These are phyloP conservation scores for Orobanche coerulescens DNA, from an alignment of 257 asterid genomes.

Conservation along the genomic window DNA sequence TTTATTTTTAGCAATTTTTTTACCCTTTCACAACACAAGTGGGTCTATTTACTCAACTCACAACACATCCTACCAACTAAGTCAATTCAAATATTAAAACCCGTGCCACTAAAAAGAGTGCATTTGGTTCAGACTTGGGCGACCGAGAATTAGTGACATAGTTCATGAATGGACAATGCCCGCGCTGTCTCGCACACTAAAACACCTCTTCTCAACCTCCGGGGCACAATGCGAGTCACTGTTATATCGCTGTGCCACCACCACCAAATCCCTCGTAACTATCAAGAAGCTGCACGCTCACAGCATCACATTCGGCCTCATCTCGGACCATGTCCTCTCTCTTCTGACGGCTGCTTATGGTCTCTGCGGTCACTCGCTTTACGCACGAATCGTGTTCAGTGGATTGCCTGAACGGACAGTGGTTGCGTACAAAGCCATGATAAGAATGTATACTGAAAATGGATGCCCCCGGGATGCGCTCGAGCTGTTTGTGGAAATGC, in stretches of 20 bases:
- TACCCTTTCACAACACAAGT: too few species aligned
- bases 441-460: slow-evolving; percentile 50
- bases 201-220: slow-evolving; percentile 33
- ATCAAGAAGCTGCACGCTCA: slow-evolving; percentile 63
- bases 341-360: slow-evolving; percentile 52
- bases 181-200: slow-evolving; percentile 37
- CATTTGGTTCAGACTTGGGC: neutral
- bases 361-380: slow-evolving; percentile 32
- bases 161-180: slow-evolving; percentile 41
- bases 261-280: slow-evolving; percentile 38
- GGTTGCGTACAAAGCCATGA: slow-evolving; percentile 55
- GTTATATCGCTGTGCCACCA: slow-evolving; percentile 54
- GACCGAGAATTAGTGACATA: neutral
- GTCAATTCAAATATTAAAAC: too few species aligned
- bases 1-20: too few species aligned
- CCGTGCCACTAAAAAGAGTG: too few species aligned
- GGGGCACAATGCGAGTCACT: slow-evolving; percentile 55
- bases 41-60: too few species aligned
- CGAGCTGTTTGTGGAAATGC: slow-evolving; percentile 60
- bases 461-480: slow-evolving; percentile 53
- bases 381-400: slow-evolving; percentile 59
- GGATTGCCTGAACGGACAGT: slow-evolving; percentile 50
- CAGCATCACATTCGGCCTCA: slow-evolving; percentile 49
- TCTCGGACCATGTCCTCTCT: slow-evolving; percentile 47
- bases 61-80: too few species aligned